Conservation (phyloP, 2,329 filamentous ascomycete genomes). For the Cephalotrichum gorgonifer region DNA sequence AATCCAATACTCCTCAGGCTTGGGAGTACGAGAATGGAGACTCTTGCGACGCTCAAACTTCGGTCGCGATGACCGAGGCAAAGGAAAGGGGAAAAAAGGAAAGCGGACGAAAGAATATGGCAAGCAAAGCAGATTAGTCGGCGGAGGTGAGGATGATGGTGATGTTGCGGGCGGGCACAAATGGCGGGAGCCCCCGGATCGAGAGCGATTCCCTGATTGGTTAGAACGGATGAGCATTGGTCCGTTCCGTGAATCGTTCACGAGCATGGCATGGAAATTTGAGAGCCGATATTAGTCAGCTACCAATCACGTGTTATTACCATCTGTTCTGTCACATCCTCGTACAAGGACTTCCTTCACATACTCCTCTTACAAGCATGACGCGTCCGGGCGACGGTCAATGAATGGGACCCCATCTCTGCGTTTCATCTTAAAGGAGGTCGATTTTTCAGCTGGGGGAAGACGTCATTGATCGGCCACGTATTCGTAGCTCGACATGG, state of each 20-base stretch:
- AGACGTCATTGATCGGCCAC: no score
- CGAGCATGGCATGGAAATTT: no score
- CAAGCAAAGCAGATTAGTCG: conserved; percentile 8
- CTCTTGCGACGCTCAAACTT: background rate
- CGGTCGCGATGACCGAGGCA: background rate
- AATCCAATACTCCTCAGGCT: background rate
- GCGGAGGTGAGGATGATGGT: background rate
- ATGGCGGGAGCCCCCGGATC: background rate
- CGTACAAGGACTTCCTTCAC: no score
- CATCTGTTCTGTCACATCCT: no score
- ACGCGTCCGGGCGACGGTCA: no score
- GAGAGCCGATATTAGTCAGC: no score
- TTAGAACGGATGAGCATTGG: background rate
- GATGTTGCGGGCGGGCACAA: background rate
- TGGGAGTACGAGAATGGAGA: background rate
- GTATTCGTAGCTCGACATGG: no score
- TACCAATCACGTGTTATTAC: no score
- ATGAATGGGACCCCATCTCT: no score
- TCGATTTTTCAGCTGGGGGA: no score
- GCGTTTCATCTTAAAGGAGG: no score
- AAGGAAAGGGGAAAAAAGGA: conserved; percentile 9
- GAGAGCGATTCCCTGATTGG: background rate
- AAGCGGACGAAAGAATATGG: conserved; percentile 10
- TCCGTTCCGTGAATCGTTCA: background rate
- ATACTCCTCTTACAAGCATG: no score